Evolutionary conservation across 306 rosid genomes (phyloP).

Genomic region (Luffa acutangula): DNA sequence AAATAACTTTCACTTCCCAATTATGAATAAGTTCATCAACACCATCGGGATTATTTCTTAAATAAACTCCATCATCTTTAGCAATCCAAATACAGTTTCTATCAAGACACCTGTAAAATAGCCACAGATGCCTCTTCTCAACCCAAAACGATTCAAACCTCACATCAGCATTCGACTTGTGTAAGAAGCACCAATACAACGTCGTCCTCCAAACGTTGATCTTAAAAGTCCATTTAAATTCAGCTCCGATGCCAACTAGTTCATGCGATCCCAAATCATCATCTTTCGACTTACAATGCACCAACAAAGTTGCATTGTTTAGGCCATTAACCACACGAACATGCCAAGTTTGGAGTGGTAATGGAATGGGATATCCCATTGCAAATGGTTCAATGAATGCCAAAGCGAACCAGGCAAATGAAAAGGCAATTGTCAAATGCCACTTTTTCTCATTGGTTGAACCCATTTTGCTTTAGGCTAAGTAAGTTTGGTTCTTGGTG

Average conservation of each 20-base stretch:
- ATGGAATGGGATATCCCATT: background rate
- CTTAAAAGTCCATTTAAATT: conserved; percentile 9
- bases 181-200: conserved; percentile 3
- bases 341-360: background rate
- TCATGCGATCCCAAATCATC: background rate
- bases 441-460: background rate
- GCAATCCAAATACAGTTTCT: conserved; percentile 11
- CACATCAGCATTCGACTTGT: background rate
- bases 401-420: background rate
- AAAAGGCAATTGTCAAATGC: background rate
- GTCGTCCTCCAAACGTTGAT: background rate
- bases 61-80: conserved; percentile 10
- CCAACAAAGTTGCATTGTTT: background rate
- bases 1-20: background rate
- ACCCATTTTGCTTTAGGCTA: background rate
- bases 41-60: background rate
- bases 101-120: background rate
- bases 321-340: conserved; percentile 5
- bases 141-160: conserved; percentile 5
- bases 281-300: conserved; percentile 12
- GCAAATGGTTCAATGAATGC: background rate
- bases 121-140: background rate
- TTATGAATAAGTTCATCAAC: background rate
- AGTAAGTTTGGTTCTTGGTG: background rate
- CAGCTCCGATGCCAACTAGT: background rate